phyloP scores from a whole-genome alignment of 164 flowering plant genomes.

The Magnolia kwangsiensis region DNA sequence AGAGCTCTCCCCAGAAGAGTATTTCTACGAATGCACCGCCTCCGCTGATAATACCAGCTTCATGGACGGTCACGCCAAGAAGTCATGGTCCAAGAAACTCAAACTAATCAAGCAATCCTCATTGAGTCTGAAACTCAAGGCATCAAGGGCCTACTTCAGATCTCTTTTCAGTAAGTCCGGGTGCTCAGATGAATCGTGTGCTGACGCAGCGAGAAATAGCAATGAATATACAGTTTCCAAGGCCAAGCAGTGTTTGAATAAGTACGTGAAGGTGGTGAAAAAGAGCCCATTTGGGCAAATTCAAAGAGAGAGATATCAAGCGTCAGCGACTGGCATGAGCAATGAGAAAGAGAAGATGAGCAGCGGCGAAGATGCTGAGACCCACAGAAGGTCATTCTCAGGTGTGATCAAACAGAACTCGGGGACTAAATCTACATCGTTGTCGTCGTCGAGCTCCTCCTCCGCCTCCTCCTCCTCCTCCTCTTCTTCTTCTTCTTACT shows the following conservation, averaged over 20 bases:
- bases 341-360: constrained; percentile 30
- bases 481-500: constrained; percentile 31
- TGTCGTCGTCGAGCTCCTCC: constrained; percentile 40
- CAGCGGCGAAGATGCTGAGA: constrained; percentile 21
- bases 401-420: constrained; percentile 47
- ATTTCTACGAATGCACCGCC: constrained; percentile 49
- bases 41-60: constrained; percentile 14
- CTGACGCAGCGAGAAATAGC: constrained; percentile 28
- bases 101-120: constrained; percentile 50
- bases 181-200: constrained; percentile 33
- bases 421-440: constrained; percentile 36
- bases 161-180: constrained; percentile 61
- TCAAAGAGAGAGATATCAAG: constrained; percentile 23
- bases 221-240: constrained; percentile 16
- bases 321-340: constrained; percentile 15
- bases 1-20: constrained; percentile 62
- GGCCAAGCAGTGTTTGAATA: constrained; percentile 32
- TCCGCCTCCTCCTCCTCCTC: constrained; percentile 37
- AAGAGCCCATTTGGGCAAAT: constrained; percentile 43
- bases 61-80: constrained; percentile 27
- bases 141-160: constrained; percentile 58
- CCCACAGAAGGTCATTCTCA: constrained; percentile 61
- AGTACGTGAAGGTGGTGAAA: constrained; percentile 37
- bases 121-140: constrained; percentile 51
- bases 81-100: constrained; percentile 54